Evolutionary conservation across 2,329 filamentous ascomycete genomes (phyloP).

Genomic region (Pestalotiopsis sp.): DNA sequence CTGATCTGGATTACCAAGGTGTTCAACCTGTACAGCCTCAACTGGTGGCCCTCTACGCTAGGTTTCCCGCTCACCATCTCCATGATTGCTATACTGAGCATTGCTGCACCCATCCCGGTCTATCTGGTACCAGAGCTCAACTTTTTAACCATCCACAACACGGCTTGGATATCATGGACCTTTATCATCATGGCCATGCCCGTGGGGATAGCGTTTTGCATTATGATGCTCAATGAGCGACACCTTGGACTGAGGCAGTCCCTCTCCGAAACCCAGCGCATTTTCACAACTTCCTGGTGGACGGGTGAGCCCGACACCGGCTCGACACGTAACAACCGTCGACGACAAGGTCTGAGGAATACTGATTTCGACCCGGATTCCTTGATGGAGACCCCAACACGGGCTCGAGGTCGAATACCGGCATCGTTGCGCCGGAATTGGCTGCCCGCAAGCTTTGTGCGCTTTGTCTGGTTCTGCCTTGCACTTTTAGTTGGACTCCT

Average conservation of each 20-base stretch:
- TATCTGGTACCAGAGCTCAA: conserved; percentile 56
- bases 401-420: conserved; percentile 24
- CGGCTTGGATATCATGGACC: conserved; percentile 69
- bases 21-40: conserved; percentile 71
- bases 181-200: conserved; percentile 72
- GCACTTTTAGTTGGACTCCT: conserved; percentile 64
- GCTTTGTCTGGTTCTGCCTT: conserved; percentile 70
- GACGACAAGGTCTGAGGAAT: conserved; percentile 35
- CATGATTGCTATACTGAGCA: conserved; percentile 61
- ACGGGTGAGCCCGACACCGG: conserved; percentile 56
- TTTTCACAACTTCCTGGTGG: conserved; percentile 69
- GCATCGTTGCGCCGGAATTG: conserved; percentile 50
- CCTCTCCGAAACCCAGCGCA: conserved; percentile 67
- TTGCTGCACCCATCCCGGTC: conserved; percentile 60
- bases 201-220: conserved; percentile 65
- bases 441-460: conserved; percentile 67
- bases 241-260: conserved; percentile 62
- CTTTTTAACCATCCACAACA: conserved; percentile 63
- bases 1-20: conserved; percentile 73
- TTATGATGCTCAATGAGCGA: conserved; percentile 64
- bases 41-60: conserved; percentile 69
- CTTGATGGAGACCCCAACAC: conserved; percentile 24
- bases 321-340: conserved; percentile 35
- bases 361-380: conserved; percentile 40
- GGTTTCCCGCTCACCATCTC: conserved; percentile 67